Conservation (phyloP, 495 filamentous ascomycete species). For the Polyplosphaeria fusca region DNA sequence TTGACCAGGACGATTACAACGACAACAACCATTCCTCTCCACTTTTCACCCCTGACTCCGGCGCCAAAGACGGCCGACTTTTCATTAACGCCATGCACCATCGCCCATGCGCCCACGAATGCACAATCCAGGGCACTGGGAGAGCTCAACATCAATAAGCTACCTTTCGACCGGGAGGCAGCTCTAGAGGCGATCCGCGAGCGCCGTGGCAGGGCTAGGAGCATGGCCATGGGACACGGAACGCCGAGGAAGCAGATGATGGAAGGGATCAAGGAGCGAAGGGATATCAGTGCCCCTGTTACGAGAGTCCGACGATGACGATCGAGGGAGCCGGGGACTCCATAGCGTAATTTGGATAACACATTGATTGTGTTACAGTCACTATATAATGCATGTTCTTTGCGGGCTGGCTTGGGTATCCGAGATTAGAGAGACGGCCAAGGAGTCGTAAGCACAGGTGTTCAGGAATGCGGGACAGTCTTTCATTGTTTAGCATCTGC, state of each 20-base stretch:
- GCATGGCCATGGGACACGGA: slow-evolving; percentile 38
- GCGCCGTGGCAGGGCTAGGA: slow-evolving; percentile 41
- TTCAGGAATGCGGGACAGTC: too few species aligned
- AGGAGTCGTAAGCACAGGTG: too few species aligned
- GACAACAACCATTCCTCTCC: slow-evolving; percentile 43
- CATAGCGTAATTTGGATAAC: too few species aligned
- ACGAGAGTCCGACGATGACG: slow-evolving; percentile 16
- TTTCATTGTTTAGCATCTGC: too few species aligned
- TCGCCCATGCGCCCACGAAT: slow-evolving; percentile 24
- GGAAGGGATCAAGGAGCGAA: slow-evolving; percentile 35
- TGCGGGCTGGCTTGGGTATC: too few species aligned
- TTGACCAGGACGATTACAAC: slow-evolving; percentile 41
- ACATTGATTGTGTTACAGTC: too few species aligned
- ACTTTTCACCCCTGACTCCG: slow-evolving; percentile 40
- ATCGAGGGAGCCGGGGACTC: too few species aligned
- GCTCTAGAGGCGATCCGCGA: slow-evolving; percentile 42
- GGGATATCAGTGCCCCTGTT: slow-evolving; percentile 44
- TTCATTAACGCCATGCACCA: slow-evolving; percentile 26
- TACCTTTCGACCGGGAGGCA: slow-evolving; percentile 41
- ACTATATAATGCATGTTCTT: too few species aligned
- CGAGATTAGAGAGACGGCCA: too few species aligned
- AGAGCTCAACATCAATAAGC: slow-evolving; percentile 19
- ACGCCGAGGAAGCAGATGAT: slow-evolving; percentile 44
- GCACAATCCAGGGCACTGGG: slow-evolving; percentile 16
- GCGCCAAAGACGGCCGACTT: slow-evolving; percentile 11